These are phyloP conservation scores for Erythrobasidium hasegawianum DNA, from an alignment of 1,284 basidiomycete species.

Conservation along the genomic window DNA sequence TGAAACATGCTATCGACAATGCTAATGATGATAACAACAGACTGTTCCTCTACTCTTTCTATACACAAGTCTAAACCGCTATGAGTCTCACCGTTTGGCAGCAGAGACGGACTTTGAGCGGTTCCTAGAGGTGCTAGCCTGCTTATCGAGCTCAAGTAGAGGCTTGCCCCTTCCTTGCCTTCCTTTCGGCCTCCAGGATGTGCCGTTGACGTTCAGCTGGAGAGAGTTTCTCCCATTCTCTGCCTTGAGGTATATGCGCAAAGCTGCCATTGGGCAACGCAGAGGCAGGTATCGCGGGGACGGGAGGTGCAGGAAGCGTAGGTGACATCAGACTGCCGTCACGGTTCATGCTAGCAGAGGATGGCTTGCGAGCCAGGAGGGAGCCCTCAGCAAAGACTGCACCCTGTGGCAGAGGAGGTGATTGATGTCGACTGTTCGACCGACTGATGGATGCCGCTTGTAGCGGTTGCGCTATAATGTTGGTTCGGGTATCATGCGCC, in stretches of 20 bases:
- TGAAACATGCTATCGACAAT: no score
- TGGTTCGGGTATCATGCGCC: conserved; percentile 28
- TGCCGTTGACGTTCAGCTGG: conserved; percentile 26
- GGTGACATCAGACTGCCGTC: not conserved
- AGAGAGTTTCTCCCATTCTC: conserved; percentile 32
- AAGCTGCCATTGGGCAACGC: not conserved
- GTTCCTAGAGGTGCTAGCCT: not conserved
- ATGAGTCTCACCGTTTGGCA: no score
- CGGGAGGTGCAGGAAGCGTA: conserved; percentile 9
- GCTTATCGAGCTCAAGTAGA: conserved; percentile 37
- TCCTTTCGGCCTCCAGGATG: conserved; percentile 21
- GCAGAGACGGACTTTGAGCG: no score
- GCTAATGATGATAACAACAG: no score
- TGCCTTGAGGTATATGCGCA: conserved; percentile 31
- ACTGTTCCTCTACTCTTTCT: no score
- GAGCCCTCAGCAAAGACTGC: conserved; percentile 26
- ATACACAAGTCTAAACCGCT: no score
- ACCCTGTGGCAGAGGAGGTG: conserved; percentile 21
- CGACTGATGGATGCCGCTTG: not conserved
- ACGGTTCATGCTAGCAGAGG: not conserved
- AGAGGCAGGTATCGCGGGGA: not conserved
- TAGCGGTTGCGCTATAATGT: conserved; percentile 26
- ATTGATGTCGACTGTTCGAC: not conserved
- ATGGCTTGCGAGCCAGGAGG: conserved; percentile 5
- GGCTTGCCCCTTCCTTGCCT: conserved; percentile 33